Conservation (phyloP, 2,329 filamentous ascomycete species). For the Polychaeton citri region DNA sequence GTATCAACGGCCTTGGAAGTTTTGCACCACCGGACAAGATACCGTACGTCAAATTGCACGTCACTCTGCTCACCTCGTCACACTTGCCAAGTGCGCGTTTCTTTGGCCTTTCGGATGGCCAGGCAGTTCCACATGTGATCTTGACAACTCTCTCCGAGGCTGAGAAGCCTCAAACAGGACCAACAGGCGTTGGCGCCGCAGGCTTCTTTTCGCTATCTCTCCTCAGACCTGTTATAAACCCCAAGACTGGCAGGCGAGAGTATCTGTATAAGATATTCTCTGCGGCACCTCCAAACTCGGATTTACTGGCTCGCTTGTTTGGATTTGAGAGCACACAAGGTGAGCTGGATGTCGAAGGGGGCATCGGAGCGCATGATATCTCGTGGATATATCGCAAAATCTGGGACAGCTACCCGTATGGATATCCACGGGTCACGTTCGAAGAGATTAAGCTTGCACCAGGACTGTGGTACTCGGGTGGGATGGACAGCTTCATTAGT, state of each 20-base stretch:
- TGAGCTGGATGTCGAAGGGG: constrained; percentile 10
- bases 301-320: constrained; percentile 37
- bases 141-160: constrained; percentile 64
- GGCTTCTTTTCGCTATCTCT: constrained; percentile 81
- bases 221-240: constrained; percentile 49
- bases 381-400: constrained; percentile 66
- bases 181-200: constrained; percentile 52
- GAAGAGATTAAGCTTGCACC: constrained; percentile 60
- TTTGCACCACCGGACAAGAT: constrained; percentile 58
- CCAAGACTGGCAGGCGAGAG: constrained; percentile 23
- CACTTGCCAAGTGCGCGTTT: constrained; percentile 55
- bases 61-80: constrained; percentile 76
- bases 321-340: constrained; percentile 21
- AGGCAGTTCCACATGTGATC: constrained; percentile 55
- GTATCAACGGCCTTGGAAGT: constrained; percentile 26
- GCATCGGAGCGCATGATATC: constrained; percentile 29
- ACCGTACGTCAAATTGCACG: constrained; percentile 77
- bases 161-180: constrained; percentile 35
- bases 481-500: constrained; percentile 85
- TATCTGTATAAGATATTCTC: constrained; percentile 58
- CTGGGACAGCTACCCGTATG: constrained; percentile 77
- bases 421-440: constrained; percentile 75
- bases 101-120: constrained; percentile 53
- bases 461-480: constrained; percentile 53
- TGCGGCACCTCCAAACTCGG: constrained; percentile 31